Evolutionary conservation across 2,329 filamentous ascomycete species (phyloP), one percentile per base, ranked within the genome.

Genomic region (Didymella lethalis): DNA sequence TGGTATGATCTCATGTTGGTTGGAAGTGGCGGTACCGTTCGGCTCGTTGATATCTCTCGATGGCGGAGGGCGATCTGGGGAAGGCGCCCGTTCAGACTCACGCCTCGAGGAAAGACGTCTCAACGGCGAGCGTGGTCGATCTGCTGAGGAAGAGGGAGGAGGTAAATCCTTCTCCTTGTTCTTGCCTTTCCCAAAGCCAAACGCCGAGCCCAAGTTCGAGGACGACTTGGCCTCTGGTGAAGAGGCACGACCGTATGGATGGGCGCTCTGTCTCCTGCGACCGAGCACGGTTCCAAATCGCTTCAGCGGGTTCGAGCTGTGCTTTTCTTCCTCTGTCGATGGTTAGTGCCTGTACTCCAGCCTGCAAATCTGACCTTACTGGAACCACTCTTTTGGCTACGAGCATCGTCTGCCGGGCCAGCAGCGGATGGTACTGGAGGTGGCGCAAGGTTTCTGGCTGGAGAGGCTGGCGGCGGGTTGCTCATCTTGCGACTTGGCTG

Each of bases 121-220:
- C 3, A 72, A 44, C 5, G 76, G 75, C 12, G 76, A 78, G 20
- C 54, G 63, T 26, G 75, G 76, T 20, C 74, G 69, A 55, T 73
- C 73, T 38, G 70, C 64, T 6, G 65, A 68, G 2, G 70, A 64
- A 5, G 57, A 50, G 31, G 86, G 72, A 7, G 66, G 56, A 25
- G 51, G 56, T 65, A 23, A 63, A 14, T 82, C 76, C 25, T 86
- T 85, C 57, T 91, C 88, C 71, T 88, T 90, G 65, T 85, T 88
- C 64, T 85, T 86, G 28, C 86, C 81, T 46, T 89, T 84, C 36
- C 86, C 85, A 69, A 92, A 90, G 20, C 82, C 80, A 83, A 88
- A 66, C 83, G 81, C 73, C 79, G 84, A 57, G 80, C 85, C 72
- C 85, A 89, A 41, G 57, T 77, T 88, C 80, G 61, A 83, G 8